Base-by-base conservation (phyloP, 2,329 filamentous ascomycete species). In the Epichloe aotearoae region DNA sequence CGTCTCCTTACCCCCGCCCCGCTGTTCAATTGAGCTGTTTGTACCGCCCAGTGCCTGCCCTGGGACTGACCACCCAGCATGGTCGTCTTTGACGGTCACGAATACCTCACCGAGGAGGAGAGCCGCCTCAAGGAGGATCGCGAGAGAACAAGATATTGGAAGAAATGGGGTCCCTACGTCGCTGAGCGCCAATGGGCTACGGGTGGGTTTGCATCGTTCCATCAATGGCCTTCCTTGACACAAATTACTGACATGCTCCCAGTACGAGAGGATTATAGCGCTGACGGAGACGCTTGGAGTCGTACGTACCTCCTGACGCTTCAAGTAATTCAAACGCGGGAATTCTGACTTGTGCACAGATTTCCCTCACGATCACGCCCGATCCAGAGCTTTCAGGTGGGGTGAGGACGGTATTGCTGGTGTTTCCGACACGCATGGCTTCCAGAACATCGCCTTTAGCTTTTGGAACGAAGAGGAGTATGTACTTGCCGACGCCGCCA, bases 391-490 rank as follows among this genome's bases (percentile, higher is more conserved):
- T 55, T 97, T 90, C 66, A 81, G 91, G 62, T 97, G 91, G 91
- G 91, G 91, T 55, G 91, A 97, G 65, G 91, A 97, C 65, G 91
- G 91, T 56, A 97, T 97, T 69, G 89, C 91, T 51, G 91, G 91
- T 64, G 89, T 97, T 30, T 95, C 70, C 56, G 90, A 96, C 66
- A 88, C 87, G 15, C 91, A 97, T 64, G 89, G 89, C 54, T 72
- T 85, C 50, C 86, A 95, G 69, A 95, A 97, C 67, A 85, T 97
- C 66, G 88, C 86, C 3, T 96, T 97, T 73, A 82, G 88, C 49
- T 97, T 97, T 67, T 97, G 91, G 91, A 97, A 97, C 65, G 90
- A 89, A 67, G 82, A 96, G 72, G 91, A 97, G 89, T 95, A 67
- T 37, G 45, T 33, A 11, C 38, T 5, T 8, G 36, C n/a, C 30